A percentile compares a stretch with the other conserved stretches of the same genome.
These are phyloP conservation scores for Raffaelea albimanens DNA, from an alignment of 2,329 filamentous ascomycete genomes.

Conservation along the genomic window DNA sequence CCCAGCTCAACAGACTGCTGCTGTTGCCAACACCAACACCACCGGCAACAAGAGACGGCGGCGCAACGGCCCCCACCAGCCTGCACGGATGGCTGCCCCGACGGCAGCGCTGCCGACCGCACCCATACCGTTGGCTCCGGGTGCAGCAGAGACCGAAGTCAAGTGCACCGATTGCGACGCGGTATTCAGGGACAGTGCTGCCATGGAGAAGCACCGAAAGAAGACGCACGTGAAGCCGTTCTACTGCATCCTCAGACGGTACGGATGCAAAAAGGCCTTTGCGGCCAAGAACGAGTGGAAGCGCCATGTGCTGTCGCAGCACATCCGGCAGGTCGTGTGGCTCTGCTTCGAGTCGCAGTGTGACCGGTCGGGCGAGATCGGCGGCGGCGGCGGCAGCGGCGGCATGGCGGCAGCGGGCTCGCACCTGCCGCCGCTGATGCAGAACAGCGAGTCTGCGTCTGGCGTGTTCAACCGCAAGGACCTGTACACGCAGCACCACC, in stretches of 20 bases:
- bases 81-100: too few species aligned
- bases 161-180: conserved; percentile 14
- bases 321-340: conserved; percentile 67
- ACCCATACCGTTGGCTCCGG: not conserved
- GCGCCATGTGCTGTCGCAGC: conserved; percentile 72
- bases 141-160: not conserved
- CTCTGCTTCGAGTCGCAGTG: conserved; percentile 60
- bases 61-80: not conserved
- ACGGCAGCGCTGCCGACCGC: too few species aligned
- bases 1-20: not conserved
- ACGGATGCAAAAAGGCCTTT: conserved; percentile 66
- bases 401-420: not conserved
- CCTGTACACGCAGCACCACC: conserved; percentile 77
- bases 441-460: conserved; percentile 31
- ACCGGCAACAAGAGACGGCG: not conserved
- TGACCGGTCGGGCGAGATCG: conserved; percentile 18
- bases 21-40: not conserved
- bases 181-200: conserved; percentile 29
- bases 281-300: conserved; percentile 93
- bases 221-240: conserved; percentile 52
- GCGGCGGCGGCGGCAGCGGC: not conserved
- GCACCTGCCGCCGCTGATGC: not conserved
- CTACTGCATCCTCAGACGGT: conserved; percentile 66
- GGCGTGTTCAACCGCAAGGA: conserved; percentile 80
- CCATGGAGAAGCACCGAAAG: conserved; percentile 39